Base-by-base conservation (phyloP, 2,329 filamentous ascomycete species). In the Pseudocercospora vitis region DNA sequence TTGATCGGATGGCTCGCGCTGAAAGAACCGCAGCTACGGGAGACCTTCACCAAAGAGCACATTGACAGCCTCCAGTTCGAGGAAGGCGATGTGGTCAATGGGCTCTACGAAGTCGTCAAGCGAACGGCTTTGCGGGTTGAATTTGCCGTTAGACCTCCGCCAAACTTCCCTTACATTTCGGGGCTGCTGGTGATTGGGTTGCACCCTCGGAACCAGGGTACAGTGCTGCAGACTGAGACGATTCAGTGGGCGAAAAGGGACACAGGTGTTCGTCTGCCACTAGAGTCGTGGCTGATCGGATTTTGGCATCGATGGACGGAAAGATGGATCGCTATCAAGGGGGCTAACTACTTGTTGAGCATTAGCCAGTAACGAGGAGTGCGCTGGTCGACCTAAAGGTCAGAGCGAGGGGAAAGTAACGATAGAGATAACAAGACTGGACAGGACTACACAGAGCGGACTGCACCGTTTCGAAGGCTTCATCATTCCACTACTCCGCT, bases 71-170 rank as follows among this genome's bases (percentile, higher is more conserved):
- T 59, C 9, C 21, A 53, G 8, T 64, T 64, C 40, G 33, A 44
- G 14, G 50, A 56, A 33, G 60, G 62, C 39, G 60, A 64, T 48
- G 33, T 62, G 4, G 56, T 64, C 28, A 58, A 56, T 11, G 60
- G 62, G 3, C 46, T 59, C 12, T 64, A 59, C 33, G 24, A 56
- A 21, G 62, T 64, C 2, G 55, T 61, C 6, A 61, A 59, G 45
- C 47, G 60, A 1, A 56, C 50, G 4, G 37, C 54, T 8, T 42
- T 59, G 2, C 37, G 51, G 1, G 52, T 52, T n/a, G 62, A 64
- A 28, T n/a, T 64, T 8, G 46, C 50, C 7, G 40, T 59, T 28
- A 39, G 32, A 4, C n/a, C 31, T 4, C 46, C 53, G 4, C 31
- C 44, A 28, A 31, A 29, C 4, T 33, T 48, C 16, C 47, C 48